phyloP scores from a whole-genome alignment of 225 moss, liverwort and hornwort species.

The Pseudisothecium myosuroides region DNA sequence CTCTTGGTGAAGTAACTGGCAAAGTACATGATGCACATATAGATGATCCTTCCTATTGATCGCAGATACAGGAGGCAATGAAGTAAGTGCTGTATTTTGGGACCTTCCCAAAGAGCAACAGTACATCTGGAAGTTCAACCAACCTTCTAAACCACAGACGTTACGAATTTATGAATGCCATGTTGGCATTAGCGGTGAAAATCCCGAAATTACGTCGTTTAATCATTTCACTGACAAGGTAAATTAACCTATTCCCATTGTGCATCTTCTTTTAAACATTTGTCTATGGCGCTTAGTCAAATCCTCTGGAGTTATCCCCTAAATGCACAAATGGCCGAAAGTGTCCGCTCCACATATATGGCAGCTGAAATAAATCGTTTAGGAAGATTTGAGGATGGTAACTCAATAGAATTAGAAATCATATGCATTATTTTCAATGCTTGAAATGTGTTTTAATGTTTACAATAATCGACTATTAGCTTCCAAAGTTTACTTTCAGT shows the following conservation, averaged over 20 bases:
- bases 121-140: slow-evolving; percentile 60
- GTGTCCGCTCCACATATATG: not conserved
- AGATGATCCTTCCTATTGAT: not conserved
- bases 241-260: not conserved
- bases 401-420: no score
- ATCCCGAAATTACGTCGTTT: slow-evolving; percentile 62
- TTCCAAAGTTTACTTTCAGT: not conserved
- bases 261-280: not conserved
- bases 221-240: slow-evolving; percentile 63
- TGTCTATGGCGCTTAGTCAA: not conserved
- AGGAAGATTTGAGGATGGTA: not conserved
- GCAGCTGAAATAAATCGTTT: not conserved
- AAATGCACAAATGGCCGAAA: not conserved
- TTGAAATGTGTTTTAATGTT: not conserved
- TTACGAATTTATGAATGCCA: slow-evolving; percentile 97
- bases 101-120: slow-evolving; percentile 59
- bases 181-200: slow-evolving; percentile 76
- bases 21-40: not conserved
- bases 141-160: slow-evolving; percentile 57
- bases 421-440: not conserved
- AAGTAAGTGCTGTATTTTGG: slow-evolving; percentile 73
- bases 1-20: not conserved
- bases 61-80: slow-evolving; percentile 49
- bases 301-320: not conserved
- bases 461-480: not conserved